Conservation (phyloP, 495 filamentous ascomycete species). For the Tuber microsphaerosporum region DNA sequence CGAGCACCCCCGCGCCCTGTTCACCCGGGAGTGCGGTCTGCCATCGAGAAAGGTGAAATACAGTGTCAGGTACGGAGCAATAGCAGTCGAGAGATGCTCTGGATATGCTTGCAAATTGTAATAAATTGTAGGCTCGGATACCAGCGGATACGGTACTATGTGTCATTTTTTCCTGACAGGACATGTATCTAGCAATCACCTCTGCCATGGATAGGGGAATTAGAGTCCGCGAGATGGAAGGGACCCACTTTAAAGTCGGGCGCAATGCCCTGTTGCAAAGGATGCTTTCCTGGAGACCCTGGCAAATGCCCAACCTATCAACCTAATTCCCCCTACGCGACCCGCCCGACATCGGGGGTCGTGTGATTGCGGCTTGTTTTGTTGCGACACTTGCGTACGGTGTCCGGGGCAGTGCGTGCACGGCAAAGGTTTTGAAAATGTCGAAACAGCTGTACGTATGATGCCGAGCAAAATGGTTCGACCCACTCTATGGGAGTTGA, state of each 20-base stretch:
- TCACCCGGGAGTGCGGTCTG: no score
- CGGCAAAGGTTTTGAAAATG: neutral
- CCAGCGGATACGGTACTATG: neutral
- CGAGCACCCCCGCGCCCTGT: no score
- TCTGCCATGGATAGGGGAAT: neutral
- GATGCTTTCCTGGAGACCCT: no score
- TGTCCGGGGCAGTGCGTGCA: neutral
- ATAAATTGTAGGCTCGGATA: neutral
- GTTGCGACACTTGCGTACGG: neutral
- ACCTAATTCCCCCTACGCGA: no score
- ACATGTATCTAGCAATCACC: no score
- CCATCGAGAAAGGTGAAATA: neutral
- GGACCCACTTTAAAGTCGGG: no score
- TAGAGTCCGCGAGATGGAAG: neutral
- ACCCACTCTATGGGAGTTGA: no score
- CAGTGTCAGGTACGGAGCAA: no score
- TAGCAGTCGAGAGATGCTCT: neutral
- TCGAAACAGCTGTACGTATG: neutral
- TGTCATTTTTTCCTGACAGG: no score
- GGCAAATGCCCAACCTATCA: no score
- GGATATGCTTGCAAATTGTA: neutral
- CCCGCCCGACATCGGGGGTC: neutral
- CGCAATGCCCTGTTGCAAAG: no score
- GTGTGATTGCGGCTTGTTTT: neutral
- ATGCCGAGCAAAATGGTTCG: neutral